Base-by-base conservation (phyloP, 108 stramenopile species). In the Nitzschia sp. region DNA sequence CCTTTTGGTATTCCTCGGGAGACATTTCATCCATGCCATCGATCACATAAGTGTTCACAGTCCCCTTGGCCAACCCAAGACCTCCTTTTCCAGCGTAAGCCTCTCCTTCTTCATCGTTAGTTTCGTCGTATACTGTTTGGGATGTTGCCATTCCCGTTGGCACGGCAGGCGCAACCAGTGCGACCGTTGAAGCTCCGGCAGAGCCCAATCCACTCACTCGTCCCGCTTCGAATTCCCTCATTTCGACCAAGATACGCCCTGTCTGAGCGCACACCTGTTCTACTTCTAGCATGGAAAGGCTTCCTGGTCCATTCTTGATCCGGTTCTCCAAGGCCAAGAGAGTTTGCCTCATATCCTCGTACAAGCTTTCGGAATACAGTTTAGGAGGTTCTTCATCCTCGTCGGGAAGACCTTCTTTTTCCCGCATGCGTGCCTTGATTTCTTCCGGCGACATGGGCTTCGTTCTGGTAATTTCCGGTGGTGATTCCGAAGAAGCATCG, bases 11-110 rank as follows among this genome's bases (percentile, higher is more conserved):
- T 77, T 91, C 90, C 47, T 94, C 86, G 0, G 89, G 79, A 1
- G 73, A 70, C 93, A 94, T 94, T 65, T 76, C 78, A 50, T 89
- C 90, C 90, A 94, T 94, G 19, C 86, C 88, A 3, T 75, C 76
- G 55, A 94, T 89, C 0, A 75, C 64, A 53, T 65, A 82, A 23
- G 93, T 94, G 53, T 94, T 94, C 13, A 55, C 59, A 9, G 92
- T 93, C 30, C 87, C 92, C 48, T 72, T 62, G 16, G 91, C 75
- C 28, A 84, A 59, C 9, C 86, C 89, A 44, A 70, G 55, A 19
- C 85, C 88, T 21, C 71, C 79, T 29, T 48, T 48, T 36, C 84
- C 83, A 58, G 77, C 72, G 65, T 61, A 86, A 36, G 73, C 83
- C 11, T 81, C 73, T 30, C 75, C 82, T n/a, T 84, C 78, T 30